Evolutionary conservation across 352 stramenopile species (phyloP), one percentile per base, ranked within the genome.

Genomic region (Globisporangium heterothallicum): DNA sequence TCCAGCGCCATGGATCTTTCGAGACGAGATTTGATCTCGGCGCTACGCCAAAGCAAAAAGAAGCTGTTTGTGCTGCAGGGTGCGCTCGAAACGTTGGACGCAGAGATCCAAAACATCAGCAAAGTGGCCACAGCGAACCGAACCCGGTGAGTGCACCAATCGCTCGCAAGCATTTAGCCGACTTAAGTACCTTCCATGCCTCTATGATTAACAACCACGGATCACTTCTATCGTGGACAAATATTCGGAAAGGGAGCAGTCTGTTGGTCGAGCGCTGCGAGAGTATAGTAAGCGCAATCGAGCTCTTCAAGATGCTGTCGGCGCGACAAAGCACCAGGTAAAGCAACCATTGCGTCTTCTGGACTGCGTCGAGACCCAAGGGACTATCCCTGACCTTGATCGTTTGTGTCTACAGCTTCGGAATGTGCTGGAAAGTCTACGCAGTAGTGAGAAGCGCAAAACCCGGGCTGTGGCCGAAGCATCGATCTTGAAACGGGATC

Each of bases 281-380:
- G 75, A 86, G 42, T 86, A 86, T 35, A 64, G 61, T 12, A 75
- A 70, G 26, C 68, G 70, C 4, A 86, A 86, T 46, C 66, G 68
- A 32, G 54, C 65, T 18, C 61, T 86, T 14, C 68, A 81, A 53
- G 47, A 65, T 6, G 66, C 53, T 9, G 63, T 84, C 24, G 41
- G 50, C 36, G 38, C 61, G 41, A 77, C 70, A 34, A 66, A 67
- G 32, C 44, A 63, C 32, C 68, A 83, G 70, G 67, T 83, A 42
- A 8, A 38, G 29, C 12, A 4, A 21, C 12, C 25, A 19, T 14
- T 9, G 29, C 19, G n/a, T 10, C 27, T 13, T 44, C 12, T 30
- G 14, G 43, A 38, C 30, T 22, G 14, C 13, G 16, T 34, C 30
- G 25, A 7, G 10, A 3, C 10, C 12, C 6, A 13, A 16, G 5